A percentile compares a stretch with the other conserved stretches of the same genome.
phyloP scores from a whole-genome alignment of 2,329 filamentous ascomycete genomes.

The Diaporthe batatas region DNA sequence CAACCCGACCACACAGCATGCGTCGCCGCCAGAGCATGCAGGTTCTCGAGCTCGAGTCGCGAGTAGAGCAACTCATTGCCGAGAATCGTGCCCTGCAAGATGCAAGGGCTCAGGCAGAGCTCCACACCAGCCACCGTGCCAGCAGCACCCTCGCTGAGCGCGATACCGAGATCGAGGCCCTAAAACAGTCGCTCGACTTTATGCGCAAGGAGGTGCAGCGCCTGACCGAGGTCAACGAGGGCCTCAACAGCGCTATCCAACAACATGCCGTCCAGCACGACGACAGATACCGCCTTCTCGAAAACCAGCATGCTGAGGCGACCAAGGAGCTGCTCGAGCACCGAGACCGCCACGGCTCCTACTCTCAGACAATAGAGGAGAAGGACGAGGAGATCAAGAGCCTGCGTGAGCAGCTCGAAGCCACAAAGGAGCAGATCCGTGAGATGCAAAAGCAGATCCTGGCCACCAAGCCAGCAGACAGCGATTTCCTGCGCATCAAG shows the following conservation, averaged over 20 bases:
- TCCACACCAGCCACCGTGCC: conserved; percentile 73
- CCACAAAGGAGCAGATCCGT: conserved; percentile 74
- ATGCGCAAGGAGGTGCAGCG: conserved; percentile 86
- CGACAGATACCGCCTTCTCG: conserved; percentile 76
- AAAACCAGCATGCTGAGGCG: conserved; percentile 75
- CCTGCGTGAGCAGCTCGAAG: conserved; percentile 82
- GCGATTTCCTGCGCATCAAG: conserved; percentile 80
- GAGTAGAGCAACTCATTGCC: conserved; percentile 84
- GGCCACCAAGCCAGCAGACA: conserved; percentile 68
- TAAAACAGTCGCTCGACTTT: conserved; percentile 83
- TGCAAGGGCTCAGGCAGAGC: conserved; percentile 78
- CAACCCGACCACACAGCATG: conserved; percentile 94
- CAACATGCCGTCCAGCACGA: conserved; percentile 82
- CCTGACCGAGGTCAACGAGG: conserved; percentile 85
- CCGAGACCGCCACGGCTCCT: conserved; percentile 72
- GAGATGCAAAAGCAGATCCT: conserved; percentile 71
- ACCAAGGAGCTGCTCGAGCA: conserved; percentile 78
- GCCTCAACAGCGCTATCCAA: conserved; percentile 81
- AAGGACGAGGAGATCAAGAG: conserved; percentile 88
- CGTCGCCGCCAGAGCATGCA: conserved; percentile 98
- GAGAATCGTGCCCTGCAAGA: conserved; percentile 87
- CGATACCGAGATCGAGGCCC: conserved; percentile 86
- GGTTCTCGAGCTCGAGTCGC: conserved; percentile 89
- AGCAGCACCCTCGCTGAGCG: conserved; percentile 82
- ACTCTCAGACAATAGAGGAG: conserved; percentile 73